These are phyloP conservation scores for Entamoeba invadens DNA, from an alignment of 208 protist genomes.

Conservation along the genomic window DNA sequence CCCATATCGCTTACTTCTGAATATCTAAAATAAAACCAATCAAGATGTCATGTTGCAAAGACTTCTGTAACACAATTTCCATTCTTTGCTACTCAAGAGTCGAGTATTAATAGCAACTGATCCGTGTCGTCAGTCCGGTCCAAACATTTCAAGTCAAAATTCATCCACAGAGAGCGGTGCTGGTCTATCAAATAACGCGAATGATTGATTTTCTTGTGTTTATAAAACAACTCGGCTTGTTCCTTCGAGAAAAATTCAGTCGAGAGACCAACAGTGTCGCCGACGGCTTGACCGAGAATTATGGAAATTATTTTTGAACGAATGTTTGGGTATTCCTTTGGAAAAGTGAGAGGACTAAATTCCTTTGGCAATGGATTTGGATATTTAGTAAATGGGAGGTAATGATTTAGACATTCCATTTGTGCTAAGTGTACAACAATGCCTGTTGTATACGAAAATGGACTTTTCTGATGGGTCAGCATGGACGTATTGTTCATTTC, in stretches of 20 bases:
- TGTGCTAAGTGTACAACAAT: not conserved
- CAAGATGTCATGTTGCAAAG: conserved; percentile 13
- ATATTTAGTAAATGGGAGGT: not conserved
- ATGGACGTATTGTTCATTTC: too few relatives aligned
- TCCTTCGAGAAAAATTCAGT: too few relatives aligned
- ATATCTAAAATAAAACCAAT: conserved; percentile 39
- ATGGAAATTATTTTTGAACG: too few relatives aligned
- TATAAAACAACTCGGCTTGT: too few relatives aligned
- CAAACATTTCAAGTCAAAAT: not conserved
- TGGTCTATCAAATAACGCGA: conserved; percentile 28
- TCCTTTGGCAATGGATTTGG: too few relatives aligned
- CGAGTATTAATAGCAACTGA: too few relatives aligned
- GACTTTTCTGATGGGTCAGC: too few relatives aligned
- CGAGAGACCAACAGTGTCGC: too few relatives aligned
- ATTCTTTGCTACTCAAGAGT: conserved; percentile 21
- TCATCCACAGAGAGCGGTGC: conserved; percentile 32
- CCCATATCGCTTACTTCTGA: conserved; percentile 28
- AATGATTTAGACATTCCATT: not conserved
- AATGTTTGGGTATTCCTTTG: not conserved
- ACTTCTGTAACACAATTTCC: conserved; percentile 6
- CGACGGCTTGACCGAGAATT: too few relatives aligned
- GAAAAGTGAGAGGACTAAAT: not conserved
- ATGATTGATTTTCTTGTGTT: conserved; percentile 34
- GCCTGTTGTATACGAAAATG: too few relatives aligned
- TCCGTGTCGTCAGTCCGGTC: conserved; percentile 46